Evolutionary conservation across 495 filamentous ascomycete species (phyloP), one percentile per base, ranked within the genome.

Genomic region (Oleoguttula mirabilis): DNA sequence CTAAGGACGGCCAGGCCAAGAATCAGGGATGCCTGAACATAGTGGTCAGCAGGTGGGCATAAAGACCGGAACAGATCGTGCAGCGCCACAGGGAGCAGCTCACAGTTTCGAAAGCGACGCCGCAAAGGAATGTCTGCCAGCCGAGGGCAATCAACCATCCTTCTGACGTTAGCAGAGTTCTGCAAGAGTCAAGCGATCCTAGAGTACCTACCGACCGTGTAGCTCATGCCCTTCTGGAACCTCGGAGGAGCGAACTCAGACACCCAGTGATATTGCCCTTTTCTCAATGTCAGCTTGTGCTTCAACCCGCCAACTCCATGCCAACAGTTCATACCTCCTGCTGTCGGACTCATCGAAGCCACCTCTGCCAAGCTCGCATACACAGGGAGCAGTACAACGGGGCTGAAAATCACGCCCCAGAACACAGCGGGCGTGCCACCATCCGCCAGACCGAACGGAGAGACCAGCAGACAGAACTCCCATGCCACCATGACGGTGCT

Each of bases 41-140:
- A 15, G 12, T 7, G n/a, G 36, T 23, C 19, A 12, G 3, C 33
- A 36, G 15, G 4, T 36, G 33, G n/a, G n/a, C n/a, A n/a, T n/a
- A n/a, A n/a, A n/a, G n/a, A n/a, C n/a, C n/a, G n/a, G n/a, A n/a
- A n/a, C n/a, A n/a, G n/a, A n/a, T n/a, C n/a, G n/a, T n/a, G n/a
- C 8, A 30, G 27, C 27, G 8, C 27, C 8, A 8, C 14, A 30
- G 8, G 27, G 27, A 14, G 14, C 27, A 6, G 34, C 40, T 22
- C n/a, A 43, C 33, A 3, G 43, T 27, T 6, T 19, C 21, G 35
- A 16, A 46, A 15, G 35, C 10, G 15, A 32, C 35, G 21, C 43
- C 36, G 25, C 36, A 49, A 51, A 8, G 64, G 55, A 14, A 52
- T 32, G 32, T 46, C 43, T 39, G 42, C 48, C 48, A 51, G 25